A percentile compares a stretch with the other conserved stretches of the same genome.
Evolutionary conservation across 257 asterid genomes (phyloP).

Genomic region (Solanum neorickii): DNA sequence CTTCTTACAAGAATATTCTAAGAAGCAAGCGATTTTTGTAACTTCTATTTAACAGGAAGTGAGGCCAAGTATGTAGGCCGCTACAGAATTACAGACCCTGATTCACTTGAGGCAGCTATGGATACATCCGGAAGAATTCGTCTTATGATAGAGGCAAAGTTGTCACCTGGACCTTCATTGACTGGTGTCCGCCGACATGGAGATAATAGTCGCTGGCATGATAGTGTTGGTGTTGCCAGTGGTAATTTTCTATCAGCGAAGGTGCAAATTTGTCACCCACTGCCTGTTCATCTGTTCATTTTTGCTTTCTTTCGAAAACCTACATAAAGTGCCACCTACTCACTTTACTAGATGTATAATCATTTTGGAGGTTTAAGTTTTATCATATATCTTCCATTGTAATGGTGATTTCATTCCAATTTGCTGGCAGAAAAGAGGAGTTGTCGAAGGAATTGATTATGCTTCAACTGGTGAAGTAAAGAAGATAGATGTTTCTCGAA

Average conservation of each 20-base stretch:
- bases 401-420: background rate
- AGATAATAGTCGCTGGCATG: constrained; percentile 64
- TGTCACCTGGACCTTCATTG: constrained; percentile 93
- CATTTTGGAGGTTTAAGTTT: background rate
- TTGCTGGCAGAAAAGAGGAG: constrained; percentile 77
- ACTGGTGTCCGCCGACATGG: constrained; percentile 83
- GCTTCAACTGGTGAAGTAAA: constrained; percentile 89
- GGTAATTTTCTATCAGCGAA: constrained; percentile 90
- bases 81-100: constrained; percentile 86
- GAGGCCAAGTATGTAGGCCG: constrained; percentile 83
- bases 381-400: background rate
- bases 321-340: background rate
- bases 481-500: constrained; percentile 80
- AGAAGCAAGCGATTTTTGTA: background rate
- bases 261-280: constrained; percentile 26
- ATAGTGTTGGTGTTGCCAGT: constrained; percentile 73
- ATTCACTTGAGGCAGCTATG: constrained; percentile 80
- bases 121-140: constrained; percentile 83
- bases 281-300: background rate
- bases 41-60: constrained; percentile 37
- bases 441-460: constrained; percentile 77
- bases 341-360: background rate
- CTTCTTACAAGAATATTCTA: background rate
- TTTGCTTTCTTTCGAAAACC: background rate
- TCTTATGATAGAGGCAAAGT: constrained; percentile 70